Percentiles rank a stretch among this genome's conserved stretches.
phyloP scores from a whole-genome alignment of 1,284 basidiomycete species.

The Volvariella surrecta region DNA sequence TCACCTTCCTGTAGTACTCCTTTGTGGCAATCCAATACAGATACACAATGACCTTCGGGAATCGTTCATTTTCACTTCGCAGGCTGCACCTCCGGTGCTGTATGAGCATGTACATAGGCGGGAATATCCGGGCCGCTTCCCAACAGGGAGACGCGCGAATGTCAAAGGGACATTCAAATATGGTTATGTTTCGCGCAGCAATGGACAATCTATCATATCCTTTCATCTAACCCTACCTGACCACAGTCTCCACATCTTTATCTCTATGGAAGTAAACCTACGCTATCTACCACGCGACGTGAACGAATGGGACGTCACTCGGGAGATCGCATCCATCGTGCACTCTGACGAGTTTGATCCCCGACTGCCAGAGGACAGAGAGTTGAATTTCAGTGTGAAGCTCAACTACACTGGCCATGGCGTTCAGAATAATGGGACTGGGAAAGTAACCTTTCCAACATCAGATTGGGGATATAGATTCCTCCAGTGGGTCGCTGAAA shows the following conservation, averaged over 20 bases:
- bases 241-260: too few species aligned
- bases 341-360: slow-evolving; percentile 45
- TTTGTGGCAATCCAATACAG: slow-evolving; percentile 1
- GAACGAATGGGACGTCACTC: slow-evolving; percentile 48
- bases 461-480: slow-evolving; percentile 35
- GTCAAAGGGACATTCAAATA: too few species aligned
- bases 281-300: slow-evolving; percentile 35
- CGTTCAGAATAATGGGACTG: slow-evolving; percentile 50
- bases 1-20: background rate
- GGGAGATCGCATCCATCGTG: slow-evolving; percentile 41
- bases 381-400: slow-evolving; percentile 47
- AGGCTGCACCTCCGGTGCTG: too few species aligned
- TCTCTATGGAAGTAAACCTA: slow-evolving; percentile 45
- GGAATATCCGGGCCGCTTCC: too few species aligned
- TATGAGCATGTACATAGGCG: too few species aligned
- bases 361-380: slow-evolving; percentile 25
- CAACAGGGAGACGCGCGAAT: too few species aligned
- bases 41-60: too few species aligned
- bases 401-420: slow-evolving; percentile 38
- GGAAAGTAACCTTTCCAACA: slow-evolving; percentile 39
- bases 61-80: too few species aligned
- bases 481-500: slow-evolving; percentile 28
- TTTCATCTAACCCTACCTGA: too few species aligned
- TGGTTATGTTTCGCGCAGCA: too few species aligned
- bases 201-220: too few species aligned